Evolutionary conservation across 257 asterid genomes (phyloP).

Genomic region (Capsicum chinense): DNA sequence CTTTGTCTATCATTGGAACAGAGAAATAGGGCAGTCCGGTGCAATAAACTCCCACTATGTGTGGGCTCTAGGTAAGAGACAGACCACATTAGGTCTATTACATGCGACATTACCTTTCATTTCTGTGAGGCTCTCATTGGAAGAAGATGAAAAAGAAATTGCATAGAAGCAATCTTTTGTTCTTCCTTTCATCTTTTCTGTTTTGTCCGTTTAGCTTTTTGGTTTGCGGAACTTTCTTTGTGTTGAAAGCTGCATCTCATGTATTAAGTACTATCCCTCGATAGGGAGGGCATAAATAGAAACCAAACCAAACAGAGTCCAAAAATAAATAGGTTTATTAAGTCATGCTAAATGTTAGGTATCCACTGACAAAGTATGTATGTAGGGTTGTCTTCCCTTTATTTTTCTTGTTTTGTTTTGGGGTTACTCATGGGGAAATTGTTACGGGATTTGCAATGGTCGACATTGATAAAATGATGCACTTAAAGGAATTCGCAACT

Average conservation of each 20-base stretch:
- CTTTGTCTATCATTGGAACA: conserved; percentile 13
- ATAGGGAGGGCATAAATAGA: neutral
- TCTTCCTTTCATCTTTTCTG: neutral
- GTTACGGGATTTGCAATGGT: neutral
- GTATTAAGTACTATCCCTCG: neutral
- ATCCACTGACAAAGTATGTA: neutral
- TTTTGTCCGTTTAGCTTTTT: neutral
- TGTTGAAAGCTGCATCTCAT: conserved; percentile 16
- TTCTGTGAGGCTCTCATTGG: no score
- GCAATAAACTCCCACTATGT: neutral
- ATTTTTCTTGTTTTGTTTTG: conserved; percentile 22
- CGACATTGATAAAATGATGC: neutral
- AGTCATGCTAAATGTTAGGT: neutral
- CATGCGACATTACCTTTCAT: no score
- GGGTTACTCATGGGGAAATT: neutral
- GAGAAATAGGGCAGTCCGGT: neutral
- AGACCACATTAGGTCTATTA: neutral
- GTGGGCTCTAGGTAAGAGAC: neutral
- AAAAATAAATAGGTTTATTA: neutral
- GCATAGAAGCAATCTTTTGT: neutral
- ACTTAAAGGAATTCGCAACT: no score
- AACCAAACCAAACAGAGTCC: neutral
- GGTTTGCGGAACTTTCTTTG: conserved; percentile 10
- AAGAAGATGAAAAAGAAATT: no score
- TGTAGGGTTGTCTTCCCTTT: neutral